Conservation (phyloP, 306 rosid genomes). For the Rosa persica region DNA sequence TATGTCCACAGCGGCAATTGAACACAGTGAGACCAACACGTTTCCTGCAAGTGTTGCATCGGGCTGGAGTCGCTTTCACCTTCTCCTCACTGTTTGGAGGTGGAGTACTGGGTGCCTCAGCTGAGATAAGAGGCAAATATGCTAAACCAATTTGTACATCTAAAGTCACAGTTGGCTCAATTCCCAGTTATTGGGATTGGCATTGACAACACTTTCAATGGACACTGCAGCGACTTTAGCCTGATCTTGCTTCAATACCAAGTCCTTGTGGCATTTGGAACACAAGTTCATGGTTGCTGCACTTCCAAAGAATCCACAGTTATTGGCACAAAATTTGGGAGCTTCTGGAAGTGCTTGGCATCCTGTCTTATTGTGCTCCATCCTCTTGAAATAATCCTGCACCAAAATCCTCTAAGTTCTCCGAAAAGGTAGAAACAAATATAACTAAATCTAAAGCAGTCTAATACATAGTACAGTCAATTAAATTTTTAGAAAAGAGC, state of each 20-base stretch:
- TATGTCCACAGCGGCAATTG: conserved; percentile 43
- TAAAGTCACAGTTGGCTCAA: conserved; percentile 18
- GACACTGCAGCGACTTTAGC: conserved; percentile 43
- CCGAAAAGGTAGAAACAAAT: neutral
- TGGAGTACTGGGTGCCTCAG: conserved; percentile 10
- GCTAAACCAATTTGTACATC: conserved; percentile 14
- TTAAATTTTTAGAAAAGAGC: neutral
- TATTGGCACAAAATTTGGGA: conserved; percentile 50
- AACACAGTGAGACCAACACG: conserved; percentile 47
- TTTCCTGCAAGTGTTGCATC: conserved; percentile 44
- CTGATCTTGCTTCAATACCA: conserved; percentile 39
- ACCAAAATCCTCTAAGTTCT: neutral
- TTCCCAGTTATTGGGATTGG: conserved; percentile 22
- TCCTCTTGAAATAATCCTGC: conserved; percentile 29
- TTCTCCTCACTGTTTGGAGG: conserved; percentile 28
- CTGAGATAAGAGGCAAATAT: conserved; percentile 17
- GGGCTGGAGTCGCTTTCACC: conserved; percentile 34
- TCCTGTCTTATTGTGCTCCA: conserved; percentile 51
- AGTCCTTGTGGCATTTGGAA: conserved; percentile 53
- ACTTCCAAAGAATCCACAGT: conserved; percentile 50
- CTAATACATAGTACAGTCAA: neutral
- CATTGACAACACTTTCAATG: conserved; percentile 33
- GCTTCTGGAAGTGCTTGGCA: conserved; percentile 52
- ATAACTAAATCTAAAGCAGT: neutral
- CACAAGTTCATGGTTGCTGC: conserved; percentile 53